Conservation (phyloP, 2,329 filamentous ascomycete genomes). For the Penicillium sp. region DNA sequence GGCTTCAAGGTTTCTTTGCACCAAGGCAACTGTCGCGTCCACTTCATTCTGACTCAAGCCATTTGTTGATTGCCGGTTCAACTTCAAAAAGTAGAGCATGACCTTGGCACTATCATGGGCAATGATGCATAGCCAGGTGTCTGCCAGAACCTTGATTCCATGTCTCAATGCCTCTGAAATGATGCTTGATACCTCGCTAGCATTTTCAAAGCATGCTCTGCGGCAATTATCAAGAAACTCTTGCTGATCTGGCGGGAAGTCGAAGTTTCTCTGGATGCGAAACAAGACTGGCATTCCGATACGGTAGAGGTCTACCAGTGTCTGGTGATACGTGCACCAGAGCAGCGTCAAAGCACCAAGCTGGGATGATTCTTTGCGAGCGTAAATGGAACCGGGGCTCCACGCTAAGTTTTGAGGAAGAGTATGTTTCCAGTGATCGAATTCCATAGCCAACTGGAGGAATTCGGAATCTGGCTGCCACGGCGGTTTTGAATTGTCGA, state of each 20-base stretch:
- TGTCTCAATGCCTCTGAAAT: constrained; percentile 37
- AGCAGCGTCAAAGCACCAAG: constrained; percentile 47
- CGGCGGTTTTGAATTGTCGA: constrained; percentile 42
- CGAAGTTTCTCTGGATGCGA: constrained; percentile 36
- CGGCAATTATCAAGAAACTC: constrained; percentile 14
- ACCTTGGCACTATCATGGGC: constrained; percentile 49
- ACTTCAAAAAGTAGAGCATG: constrained; percentile 50
- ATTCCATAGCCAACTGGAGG: constrained; percentile 41
- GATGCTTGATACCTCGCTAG: constrained; percentile 11
- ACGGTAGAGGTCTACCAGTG: constrained; percentile 48
- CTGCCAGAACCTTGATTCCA: constrained; percentile 43
- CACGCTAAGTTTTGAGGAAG: constrained; percentile 48
- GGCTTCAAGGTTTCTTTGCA: constrained; percentile 10
- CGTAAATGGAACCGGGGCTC: constrained; percentile 47
- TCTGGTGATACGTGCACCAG: constrained; percentile 51
- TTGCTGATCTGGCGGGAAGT: constrained; percentile 12
- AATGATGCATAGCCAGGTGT: constrained; percentile 48
- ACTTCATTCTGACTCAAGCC: constrained; percentile 27
- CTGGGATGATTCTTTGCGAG: constrained; percentile 48
- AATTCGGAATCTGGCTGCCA: constrained; percentile 49
- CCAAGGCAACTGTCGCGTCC: constrained; percentile 10
- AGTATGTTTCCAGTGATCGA: constrained; percentile 43
- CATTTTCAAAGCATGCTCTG: constrained; percentile 13
- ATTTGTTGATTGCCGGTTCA: constrained; percentile 10
- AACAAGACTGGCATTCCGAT: constrained; percentile 49